Base-by-base conservation (phyloP, 441 rosid species). In the Kokia cookei region DNA sequence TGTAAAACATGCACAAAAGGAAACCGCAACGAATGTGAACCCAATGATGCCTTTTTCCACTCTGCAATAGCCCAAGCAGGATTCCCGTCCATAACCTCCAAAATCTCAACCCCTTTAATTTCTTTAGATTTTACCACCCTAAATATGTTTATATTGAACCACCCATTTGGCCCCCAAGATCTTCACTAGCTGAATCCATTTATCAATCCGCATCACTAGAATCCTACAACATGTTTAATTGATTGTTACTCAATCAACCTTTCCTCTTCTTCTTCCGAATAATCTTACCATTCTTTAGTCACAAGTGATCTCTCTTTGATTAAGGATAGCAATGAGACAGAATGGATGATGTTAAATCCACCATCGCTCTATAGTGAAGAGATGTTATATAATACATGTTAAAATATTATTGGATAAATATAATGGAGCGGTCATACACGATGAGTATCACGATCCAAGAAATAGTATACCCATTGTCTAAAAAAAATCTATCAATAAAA, bases 301-400 rank as follows among this genome's bases (percentile, higher is more conserved):
- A 91, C 97, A 78, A 95, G 90, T 95, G 95, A 91, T 69, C 60
- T 93, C 90, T 37, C 89, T 87, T 65, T 83, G 83, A 78, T 91
- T 32, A 5, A 6, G 1, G 5, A 32, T 32, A 1, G 37, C 37
- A 32, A 5, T 5, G 37, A 6, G 37, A 32, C 7, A 32, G 1
- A 1, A 32, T 32, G 5, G 1, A 32, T 32, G 37, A 0, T 32
- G 7, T 1, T 32, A 32, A 32, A 5, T 32, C 1, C 1, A 32
- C 37, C 5, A 32, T 19, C 22, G 22, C 22, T 19, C 22, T 19
- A 19, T 19, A 19, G 22, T 0, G 22, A 19, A 19, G 0, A 19
- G 0, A 19, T 19, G 22, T 19, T 19, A 19, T 0, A 19, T 19
- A 19, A 19, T 19, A 19, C 22, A 19, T 19, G 22, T 19, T 19